Evolutionary conservation across 1,139 yeast species (phyloP), one percentile per base, ranked within the genome.

Genomic region (Hyphopichia wangnamkhiaoensis): DNA sequence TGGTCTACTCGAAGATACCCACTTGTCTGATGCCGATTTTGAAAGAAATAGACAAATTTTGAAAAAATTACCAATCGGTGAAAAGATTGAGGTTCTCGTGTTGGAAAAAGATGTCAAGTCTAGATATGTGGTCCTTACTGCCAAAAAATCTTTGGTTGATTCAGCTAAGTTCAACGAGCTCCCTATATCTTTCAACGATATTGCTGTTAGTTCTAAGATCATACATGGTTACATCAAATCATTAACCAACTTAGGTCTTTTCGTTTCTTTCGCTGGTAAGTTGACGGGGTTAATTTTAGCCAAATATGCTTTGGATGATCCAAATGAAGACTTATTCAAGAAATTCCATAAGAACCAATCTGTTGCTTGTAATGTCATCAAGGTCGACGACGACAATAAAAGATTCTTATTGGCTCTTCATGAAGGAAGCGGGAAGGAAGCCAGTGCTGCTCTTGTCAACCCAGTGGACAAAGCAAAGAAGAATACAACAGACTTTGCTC

Each of bases 281-380:
- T 76, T 91, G 49, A 86, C 90, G 24, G 98, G 97, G 35, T 74
- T 93, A 50, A 86, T 89, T 3, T 76, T 87, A 48, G 89, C 93
- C 42, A 82, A 84, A 56, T 83, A 84, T 53, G 84, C 91, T 14
- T 73, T 80, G 15, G 79, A 76, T 34, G 70, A 73, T 38, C 71
- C 72, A 30, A 73, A 72, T 33, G 79, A 76, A 21, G 83, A 84
- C 49, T 72, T 87, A 40, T 68, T 74, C 16, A 71, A 76, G 37
- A 66, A 73, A 32, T 89, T 82, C 53, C 68, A 71, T 53, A 79
- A 78, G 49, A 68, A 72, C 48, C 95, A 88, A 64, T 80, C 95
- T 2, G 78, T 89, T 13, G 54, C 78, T 3, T 85, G 88, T 50
- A 76, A 75, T 44, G 81, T 84, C 19, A 66, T 83, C 44, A 76